phyloP scores from a whole-genome alignment of 2,329 filamentous ascomycete species.

The Colletotrichum sp. region DNA sequence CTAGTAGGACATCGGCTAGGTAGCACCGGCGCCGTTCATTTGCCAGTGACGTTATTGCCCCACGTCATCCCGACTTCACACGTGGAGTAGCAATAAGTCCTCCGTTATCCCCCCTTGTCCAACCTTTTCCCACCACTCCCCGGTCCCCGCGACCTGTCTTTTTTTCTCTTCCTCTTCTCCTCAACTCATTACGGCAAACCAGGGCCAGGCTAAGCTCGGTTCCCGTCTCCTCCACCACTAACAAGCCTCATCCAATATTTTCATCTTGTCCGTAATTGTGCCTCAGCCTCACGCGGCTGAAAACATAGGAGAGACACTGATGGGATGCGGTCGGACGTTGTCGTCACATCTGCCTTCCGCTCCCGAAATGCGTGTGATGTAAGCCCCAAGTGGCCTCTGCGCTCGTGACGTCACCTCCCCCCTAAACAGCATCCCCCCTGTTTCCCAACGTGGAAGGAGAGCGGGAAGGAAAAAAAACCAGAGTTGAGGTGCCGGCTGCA shows the following conservation, averaged over 20 bases:
- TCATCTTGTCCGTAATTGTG: neutral
- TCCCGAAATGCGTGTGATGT: neutral
- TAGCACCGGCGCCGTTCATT: neutral
- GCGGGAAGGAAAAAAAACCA: neutral
- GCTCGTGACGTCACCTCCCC: slow-evolving; percentile 2
- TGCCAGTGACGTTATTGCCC: slow-evolving; percentile 9
- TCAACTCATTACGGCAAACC: neutral
- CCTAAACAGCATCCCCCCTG: neutral
- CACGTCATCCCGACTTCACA: slow-evolving; percentile 19
- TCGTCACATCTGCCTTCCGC: neutral
- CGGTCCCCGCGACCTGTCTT: neutral
- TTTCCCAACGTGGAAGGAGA: neutral
- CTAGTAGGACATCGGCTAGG: neutral
- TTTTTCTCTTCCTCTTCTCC: neutral
- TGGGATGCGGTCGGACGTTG: neutral
- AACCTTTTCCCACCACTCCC: neutral
- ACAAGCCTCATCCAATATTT: neutral
- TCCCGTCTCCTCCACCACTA: neutral
- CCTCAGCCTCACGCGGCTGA: neutral
- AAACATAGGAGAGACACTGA: neutral
- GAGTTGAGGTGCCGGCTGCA: neutral
- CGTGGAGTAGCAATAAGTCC: slow-evolving; percentile 8
- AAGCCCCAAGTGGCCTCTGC: neutral
- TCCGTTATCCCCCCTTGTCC: neutral
- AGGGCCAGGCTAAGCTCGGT: neutral